Base-by-base conservation (phyloP, 83 land plant genomes). In the Picea abies region DNA sequence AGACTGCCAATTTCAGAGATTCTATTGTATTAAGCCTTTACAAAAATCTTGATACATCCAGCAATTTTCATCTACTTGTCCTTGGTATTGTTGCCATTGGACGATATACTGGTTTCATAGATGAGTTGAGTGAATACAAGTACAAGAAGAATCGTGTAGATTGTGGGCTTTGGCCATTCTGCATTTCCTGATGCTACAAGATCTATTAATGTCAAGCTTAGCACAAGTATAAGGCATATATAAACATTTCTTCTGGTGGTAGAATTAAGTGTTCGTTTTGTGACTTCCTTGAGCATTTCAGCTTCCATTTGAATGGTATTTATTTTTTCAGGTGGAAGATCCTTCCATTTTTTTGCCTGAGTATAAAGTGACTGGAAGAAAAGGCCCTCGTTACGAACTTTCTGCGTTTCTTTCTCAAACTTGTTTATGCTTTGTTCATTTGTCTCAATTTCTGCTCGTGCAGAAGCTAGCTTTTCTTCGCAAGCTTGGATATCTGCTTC, bases 381-480 rank as follows among this genome's bases (percentile, higher is more conserved):
- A n/a, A 88, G 82, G 52, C 88, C 88, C 65, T 85, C 88, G 16
- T 73, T 88, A 14, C 90, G 85, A 32, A 81, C 85, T 80, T 80
- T 68, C 58, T 76, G 80, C 79, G 80, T 83, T 52, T 83, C 84
- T 68, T 86, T 85, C 66, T 88, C 90, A 81, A 83, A 88, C 26
- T 67, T 83, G 58, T 86, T 84, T 20, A 88, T 77, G 10, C 86
- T 81, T 2, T 56, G 78, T 6, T 86, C 83, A 26, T 80, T 68
- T 25, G 80, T 79, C 60, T 83, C 82, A 41, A 86, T 83, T 67
- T 88, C 83, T 9, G 85, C 90, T 62, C 85, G 85, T 39, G 82
- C 88, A 0, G 83, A 80, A 20, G 90, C 90, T 16, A 88, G 82
- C 49, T 88, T 83, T 8, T 86, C 90, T 80, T 88, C 90, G 58